phyloP scores from a whole-genome alignment of 1,284 basidiomycete genomes.

The Austroboletus niveus region DNA sequence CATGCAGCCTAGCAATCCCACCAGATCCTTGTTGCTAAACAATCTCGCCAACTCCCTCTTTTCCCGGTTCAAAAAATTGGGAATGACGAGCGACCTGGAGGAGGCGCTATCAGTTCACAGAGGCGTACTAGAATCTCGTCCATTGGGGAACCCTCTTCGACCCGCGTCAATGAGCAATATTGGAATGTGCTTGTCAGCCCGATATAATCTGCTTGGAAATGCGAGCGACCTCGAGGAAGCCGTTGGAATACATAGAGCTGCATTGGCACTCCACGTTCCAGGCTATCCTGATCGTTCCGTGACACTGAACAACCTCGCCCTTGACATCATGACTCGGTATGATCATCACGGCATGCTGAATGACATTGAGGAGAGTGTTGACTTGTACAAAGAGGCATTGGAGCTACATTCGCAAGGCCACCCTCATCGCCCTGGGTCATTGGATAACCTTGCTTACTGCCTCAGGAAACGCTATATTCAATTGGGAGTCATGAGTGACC shows the following conservation, averaged over 20 bases:
- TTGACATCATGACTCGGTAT: background rate
- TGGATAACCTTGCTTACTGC: background rate
- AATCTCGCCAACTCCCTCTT: slow-evolving; percentile 1
- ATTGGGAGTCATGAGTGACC: background rate
- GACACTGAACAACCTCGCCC: background rate
- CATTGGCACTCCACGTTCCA: background rate
- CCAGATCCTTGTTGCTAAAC: background rate
- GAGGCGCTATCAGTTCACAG: background rate
- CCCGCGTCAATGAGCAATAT: background rate
- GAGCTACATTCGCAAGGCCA: background rate
- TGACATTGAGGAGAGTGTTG: background rate
- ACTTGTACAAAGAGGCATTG: background rate
- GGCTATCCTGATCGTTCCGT: background rate
- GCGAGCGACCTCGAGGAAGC: background rate
- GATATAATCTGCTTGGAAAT: background rate
- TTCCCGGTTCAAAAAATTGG: background rate
- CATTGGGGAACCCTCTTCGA: background rate
- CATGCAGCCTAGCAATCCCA: background rate
- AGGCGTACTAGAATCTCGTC: background rate
- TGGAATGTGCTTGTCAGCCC: background rate
- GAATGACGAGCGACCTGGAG: background rate
- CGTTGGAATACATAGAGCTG: background rate
- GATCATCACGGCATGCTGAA: background rate
- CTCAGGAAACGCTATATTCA: background rate
- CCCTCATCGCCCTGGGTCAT: background rate